A percentile compares a stretch with the other conserved stretches of the same genome.
phyloP scores from a whole-genome alignment of 1,284 basidiomycete genomes.

The Polyporus tsugae region DNA sequence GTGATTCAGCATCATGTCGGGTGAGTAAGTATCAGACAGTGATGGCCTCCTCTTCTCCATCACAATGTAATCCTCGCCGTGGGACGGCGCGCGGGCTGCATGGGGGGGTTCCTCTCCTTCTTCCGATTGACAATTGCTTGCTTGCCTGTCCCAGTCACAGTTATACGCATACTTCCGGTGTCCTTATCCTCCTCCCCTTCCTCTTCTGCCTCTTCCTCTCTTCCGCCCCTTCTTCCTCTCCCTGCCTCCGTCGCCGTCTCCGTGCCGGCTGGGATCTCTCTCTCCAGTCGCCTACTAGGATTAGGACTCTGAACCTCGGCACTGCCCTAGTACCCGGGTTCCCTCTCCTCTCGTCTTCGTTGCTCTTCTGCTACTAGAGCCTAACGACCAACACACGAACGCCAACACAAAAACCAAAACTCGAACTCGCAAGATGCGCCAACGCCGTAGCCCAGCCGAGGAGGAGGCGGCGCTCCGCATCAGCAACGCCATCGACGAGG shows the following conservation, averaged over 20 bases:
- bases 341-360: constrained; percentile 5
- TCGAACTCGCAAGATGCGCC: constrained; percentile 33
- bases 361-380: neutral
- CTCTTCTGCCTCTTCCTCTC: constrained; percentile 13
- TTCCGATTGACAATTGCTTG: constrained; percentile 3
- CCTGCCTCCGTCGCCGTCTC: neutral
- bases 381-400: neutral
- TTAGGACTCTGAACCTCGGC: neutral
- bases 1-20: neutral
- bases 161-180: neutral
- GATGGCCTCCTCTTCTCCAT: constrained; percentile 29
- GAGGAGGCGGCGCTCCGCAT: constrained; percentile 59
- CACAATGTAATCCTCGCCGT: constrained; percentile 29
- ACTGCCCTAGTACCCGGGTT: neutral
- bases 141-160: neutral
- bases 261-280: neutral
- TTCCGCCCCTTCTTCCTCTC: neutral
- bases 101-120: constrained; percentile 17
- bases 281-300: neutral
- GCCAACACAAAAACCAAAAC: neutral
- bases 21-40: constrained; percentile 12
- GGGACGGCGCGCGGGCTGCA: constrained; percentile 25
- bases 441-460: constrained; percentile 39
- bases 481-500: constrained; percentile 75
- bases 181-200: constrained; percentile 22